Evolutionary conservation across 805 yeast genomes (phyloP).

Genomic region (Barnettozyma sucrosica): DNA sequence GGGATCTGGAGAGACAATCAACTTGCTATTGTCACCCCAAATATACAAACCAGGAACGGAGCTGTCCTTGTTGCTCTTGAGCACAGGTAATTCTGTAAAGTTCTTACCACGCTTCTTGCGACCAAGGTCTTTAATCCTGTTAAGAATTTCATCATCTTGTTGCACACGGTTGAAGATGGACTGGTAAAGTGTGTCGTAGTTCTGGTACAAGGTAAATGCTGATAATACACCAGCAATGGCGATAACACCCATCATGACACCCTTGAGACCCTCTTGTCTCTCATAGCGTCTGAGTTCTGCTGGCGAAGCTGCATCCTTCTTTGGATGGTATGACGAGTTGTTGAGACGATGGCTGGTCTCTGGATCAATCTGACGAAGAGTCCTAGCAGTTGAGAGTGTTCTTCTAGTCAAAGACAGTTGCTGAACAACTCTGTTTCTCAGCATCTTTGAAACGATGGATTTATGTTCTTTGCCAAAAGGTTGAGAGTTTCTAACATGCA

Average conservation of each 20-base stretch:
- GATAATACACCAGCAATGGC: conserved; percentile 7
- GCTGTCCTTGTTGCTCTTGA: conserved; percentile 32
- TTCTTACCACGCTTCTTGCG: conserved; percentile 20
- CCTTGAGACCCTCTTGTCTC: conserved; percentile 17
- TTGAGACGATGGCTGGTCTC: conserved; percentile 3
- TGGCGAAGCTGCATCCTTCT: conserved; percentile 12
- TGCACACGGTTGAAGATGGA: conserved; percentile 4
- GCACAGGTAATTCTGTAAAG: conserved; percentile 22
- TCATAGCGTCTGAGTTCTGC: conserved; percentile 17
- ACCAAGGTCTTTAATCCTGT: conserved; percentile 18
- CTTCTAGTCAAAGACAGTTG: conserved; percentile 2
- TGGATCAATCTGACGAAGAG: conserved; percentile 1
- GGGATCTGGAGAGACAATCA: conserved; percentile 28
- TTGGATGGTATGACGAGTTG: conserved; percentile 5
- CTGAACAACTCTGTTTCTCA: background rate
- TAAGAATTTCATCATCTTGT: conserved; percentile 31
- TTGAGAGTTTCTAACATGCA: background rate
- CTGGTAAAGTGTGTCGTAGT: conserved; percentile 3
- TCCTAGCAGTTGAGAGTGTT: background rate
- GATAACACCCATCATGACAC: conserved; percentile 17
- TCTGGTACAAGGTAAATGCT: conserved; percentile 8
- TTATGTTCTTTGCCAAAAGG: background rate
- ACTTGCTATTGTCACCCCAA: conserved; percentile 52
- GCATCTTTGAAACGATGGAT: background rate
- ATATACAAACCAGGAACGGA: conserved; percentile 52